Base-by-base conservation (phyloP, 805 yeast species). In the Lachancea lanzarotensis region DNA sequence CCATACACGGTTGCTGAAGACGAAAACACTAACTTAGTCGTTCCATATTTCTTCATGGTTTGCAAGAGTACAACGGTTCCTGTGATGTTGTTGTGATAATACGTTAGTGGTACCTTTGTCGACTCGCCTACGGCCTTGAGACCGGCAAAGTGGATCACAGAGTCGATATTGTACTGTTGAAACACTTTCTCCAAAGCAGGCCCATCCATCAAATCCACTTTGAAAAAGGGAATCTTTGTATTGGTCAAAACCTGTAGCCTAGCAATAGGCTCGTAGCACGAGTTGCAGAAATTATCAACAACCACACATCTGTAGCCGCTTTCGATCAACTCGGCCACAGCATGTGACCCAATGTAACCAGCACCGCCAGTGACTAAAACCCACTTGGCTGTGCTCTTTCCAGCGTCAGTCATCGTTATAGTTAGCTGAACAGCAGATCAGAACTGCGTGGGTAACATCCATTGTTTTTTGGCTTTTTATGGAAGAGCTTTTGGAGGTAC, bases 1-100 rank as follows among this genome's bases (percentile, higher is more conserved):
- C 93, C 95, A 56, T 86, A 84, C 3, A 85, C 91, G 11, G 93
- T 84, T 10, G 93, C 93, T 25, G 87, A 79, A 2, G 90, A 82
- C 32, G 85, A 78, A 63, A 85, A 84, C 13, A 85, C 88, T 44
- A 86, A 62, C 13, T 72, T 72, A 36, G 69, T 66, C 37, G 81
- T 78, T n/a, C 56, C 45, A 35, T 65, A 54, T 34, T 66, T 63
- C 29, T 66, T 62, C 78, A 83, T 75, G 9, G 71, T 74, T 45
- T 72, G 70, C 47, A 85, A 60, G 47, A 86, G 67, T 43, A 68
- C 73, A 48, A 82, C 60, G 17, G 90, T 76, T 29, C 91, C 90
- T 15, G 66, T 56, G 35, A 84, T 78, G 55, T 84, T 85, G 61
- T 81, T 80, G 42, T 75, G 77, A 61, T 81, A 84, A 65, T 84